A percentile compares a stretch with the other conserved stretches of the same genome.
Conservation (phyloP, 2,329 filamentous ascomycete species). For the Elsinoe perseae region DNA sequence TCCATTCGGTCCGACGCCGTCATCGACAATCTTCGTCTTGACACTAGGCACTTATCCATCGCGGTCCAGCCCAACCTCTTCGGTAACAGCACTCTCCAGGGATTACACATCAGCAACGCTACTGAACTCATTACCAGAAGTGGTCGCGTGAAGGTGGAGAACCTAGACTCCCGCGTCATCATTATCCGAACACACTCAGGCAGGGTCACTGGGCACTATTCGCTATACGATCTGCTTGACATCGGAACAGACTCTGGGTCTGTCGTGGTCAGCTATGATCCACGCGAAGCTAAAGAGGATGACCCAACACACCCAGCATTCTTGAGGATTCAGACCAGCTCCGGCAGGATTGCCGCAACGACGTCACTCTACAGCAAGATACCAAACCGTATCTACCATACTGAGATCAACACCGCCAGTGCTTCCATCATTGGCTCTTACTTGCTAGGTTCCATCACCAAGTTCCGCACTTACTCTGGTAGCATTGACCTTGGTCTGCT, state of each 20-base stretch:
- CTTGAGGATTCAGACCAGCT: neutral
- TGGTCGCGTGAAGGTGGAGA: neutral
- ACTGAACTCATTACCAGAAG: neutral
- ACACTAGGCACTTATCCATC: conserved; percentile 2
- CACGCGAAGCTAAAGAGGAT: neutral
- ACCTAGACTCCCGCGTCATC: neutral
- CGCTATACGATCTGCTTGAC: conserved; percentile 9
- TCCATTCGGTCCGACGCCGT: neutral
- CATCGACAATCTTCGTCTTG: neutral
- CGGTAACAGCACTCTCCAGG: neutral
- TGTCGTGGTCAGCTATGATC: conserved; percentile 1
- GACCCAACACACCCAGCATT: conserved; percentile 7
- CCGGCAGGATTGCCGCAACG: neutral
- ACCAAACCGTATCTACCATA: conserved; percentile 13
- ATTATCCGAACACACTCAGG: conserved; percentile 13
- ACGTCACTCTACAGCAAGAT: neutral
- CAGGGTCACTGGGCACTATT: neutral
- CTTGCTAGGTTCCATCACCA: neutral
- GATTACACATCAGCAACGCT: neutral
- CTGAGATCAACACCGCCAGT: neutral
- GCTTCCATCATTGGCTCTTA: conserved; percentile 4
- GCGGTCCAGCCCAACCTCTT: neutral
- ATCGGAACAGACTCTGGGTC: conserved; percentile 7
- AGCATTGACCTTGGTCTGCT: neutral
- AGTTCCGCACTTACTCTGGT: conserved; percentile 5